Conservation (phyloP, 1,284 basidiomycete species). For the Apiotrichum gamsii region DNA sequence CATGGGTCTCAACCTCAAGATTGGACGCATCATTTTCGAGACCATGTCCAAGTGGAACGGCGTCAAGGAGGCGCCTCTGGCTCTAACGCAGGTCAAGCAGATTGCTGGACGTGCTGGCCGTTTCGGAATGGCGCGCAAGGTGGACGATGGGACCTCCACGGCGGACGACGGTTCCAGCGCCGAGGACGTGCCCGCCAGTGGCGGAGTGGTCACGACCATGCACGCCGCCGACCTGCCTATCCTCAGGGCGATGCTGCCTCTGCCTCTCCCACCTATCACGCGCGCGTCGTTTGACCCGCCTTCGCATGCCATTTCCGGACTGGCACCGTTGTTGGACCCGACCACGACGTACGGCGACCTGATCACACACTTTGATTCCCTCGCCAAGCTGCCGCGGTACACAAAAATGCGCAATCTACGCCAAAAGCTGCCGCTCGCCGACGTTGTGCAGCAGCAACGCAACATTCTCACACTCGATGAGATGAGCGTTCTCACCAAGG, state of each 20-base stretch:
- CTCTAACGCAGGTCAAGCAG: conserved; percentile 83
- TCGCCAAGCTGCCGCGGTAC: conserved; percentile 52
- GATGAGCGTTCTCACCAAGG: conserved; percentile 50
- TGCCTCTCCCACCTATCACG: conserved; percentile 49
- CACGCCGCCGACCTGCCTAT: conserved; percentile 60
- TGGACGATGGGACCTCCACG: not conserved
- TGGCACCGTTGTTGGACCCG: conserved; percentile 48
- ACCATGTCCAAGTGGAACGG: conserved; percentile 70
- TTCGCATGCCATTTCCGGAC: conserved; percentile 31
- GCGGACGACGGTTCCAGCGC: conserved; percentile 30
- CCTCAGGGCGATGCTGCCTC: conserved; percentile 51
- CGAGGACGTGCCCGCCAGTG: conserved; percentile 47
- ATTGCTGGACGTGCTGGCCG: conserved; percentile 94
- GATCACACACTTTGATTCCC: conserved; percentile 28
- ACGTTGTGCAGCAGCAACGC: conserved; percentile 51
- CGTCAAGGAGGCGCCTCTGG: conserved; percentile 53
- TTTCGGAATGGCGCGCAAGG: conserved; percentile 60
- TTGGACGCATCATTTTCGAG: conserved; percentile 83
- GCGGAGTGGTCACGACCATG: conserved; percentile 70
- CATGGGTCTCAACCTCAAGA: conserved; percentile 97
- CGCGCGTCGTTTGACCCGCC: conserved; percentile 49
- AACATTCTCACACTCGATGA: conserved; percentile 52
- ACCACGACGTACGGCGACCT: conserved; percentile 37
- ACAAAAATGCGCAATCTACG: conserved; percentile 50
- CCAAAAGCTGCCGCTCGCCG: conserved; percentile 39